Conservation (phyloP, 306 rosid species). For the Alnus glutinosa region DNA sequence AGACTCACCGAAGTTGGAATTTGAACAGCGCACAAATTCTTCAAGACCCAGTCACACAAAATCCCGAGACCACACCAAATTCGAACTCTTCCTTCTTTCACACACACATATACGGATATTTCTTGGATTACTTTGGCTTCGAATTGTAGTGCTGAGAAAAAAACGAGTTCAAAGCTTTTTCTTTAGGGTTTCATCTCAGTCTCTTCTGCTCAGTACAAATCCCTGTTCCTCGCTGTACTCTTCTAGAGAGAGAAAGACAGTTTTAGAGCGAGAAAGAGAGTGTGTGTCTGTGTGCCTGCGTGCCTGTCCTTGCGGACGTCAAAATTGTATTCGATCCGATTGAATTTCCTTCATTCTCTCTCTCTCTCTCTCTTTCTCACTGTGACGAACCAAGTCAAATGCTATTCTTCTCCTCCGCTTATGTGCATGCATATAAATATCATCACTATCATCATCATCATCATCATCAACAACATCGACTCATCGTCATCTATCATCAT, state of each 20-base stretch:
- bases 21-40: conserved; percentile 30
- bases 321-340: conserved; percentile 81
- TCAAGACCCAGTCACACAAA: conserved; percentile 6
- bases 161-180: conserved; percentile 14
- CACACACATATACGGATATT: background rate
- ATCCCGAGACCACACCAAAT: conserved; percentile 27
- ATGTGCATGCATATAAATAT: conserved; percentile 31
- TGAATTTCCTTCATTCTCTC: conserved; percentile 68
- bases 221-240: conserved; percentile 42
- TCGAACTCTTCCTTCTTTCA: background rate
- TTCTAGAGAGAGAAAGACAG: conserved; percentile 29
- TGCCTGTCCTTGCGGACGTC: conserved; percentile 87
- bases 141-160: conserved; percentile 9
- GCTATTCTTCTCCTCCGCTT: conserved; percentile 35
- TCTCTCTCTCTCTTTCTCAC: conserved; percentile 27
- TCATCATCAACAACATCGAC: background rate
- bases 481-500: conserved; percentile 1
- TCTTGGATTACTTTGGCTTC: conserved; percentile 11
- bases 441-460: background rate
- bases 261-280: conserved; percentile 58
- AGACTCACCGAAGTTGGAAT: conserved; percentile 46
- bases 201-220: conserved; percentile 32
- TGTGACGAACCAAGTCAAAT: conserved; percentile 67
- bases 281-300: conserved; percentile 6
- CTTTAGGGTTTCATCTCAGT: conserved; percentile 55